Evolutionary conservation across 495 filamentous ascomycete species (phyloP), one percentile per base, ranked within the genome.

Genomic region (Penicillium antarcticum): DNA sequence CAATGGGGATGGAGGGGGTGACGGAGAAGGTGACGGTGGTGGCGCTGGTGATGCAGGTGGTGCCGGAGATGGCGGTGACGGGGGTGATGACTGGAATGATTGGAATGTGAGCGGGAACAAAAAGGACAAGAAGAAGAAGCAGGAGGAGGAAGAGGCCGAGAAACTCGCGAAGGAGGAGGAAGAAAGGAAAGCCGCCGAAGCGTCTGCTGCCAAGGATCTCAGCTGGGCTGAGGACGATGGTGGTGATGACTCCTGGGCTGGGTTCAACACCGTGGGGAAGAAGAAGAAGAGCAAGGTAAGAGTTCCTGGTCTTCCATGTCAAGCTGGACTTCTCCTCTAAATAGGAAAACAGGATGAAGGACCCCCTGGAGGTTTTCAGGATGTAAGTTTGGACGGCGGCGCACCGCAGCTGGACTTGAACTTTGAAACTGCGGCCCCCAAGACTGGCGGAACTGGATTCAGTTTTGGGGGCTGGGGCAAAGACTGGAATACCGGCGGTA

Each of bases 251-350:
- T 58, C 53, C 1, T 74, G 72, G 74, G 65, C 58, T 18, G 63
- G 62, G 1, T 72, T 71, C 52, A 50, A 61, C 2, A 50, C 58
- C 16, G 57, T 60, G 3, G 60, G 62, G 7, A 76, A 74, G 48
- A 80, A 80, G 56, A 78, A 77, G 57, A 81, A 80, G 55, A 73
- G 57, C 47, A 78, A 78, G 65, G 76, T 77, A 68, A 32, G 66
- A 42, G 1, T 13, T 16, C 2, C 21, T 23, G 1, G 14, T 21
- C 12, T 17, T 18, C 4, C 6, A 17, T 38, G 17, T 39, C n/a
- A 19, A 17, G 4, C 4, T 5, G 23, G 36, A 12, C 21, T 37
- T 35, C 44, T 5, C 40, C 44, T 5, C 40, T 56, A 24, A 55
- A 18, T 39, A 14, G 11, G 7, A n/a, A 9, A 34, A n/a, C 37